Base-by-base conservation (phyloP, 495 filamentous ascomycete genomes). In the Aspergillus wentii region DNA sequence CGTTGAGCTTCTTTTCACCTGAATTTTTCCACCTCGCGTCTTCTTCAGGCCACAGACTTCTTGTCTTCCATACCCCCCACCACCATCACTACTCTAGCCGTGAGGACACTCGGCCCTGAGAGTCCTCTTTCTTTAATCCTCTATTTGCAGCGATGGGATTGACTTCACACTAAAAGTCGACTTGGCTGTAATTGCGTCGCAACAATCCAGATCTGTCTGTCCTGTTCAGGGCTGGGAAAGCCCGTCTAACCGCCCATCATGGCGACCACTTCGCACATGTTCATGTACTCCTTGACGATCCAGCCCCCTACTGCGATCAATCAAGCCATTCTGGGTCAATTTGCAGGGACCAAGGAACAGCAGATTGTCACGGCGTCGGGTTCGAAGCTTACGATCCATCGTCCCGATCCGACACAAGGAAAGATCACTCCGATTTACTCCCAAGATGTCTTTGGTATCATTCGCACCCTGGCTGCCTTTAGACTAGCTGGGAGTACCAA, bases 181-280 rank as follows among this genome's bases (percentile, higher is more conserved):
- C 47, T 47, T 47, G 56, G 46, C 52, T 64, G 57, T 54, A 61
- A 61, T 59, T 49, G 61, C 51, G 35, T 51, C 40, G 48, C 50
- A 47, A 47, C 41, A 39, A 43, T 39, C 44, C 15, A 27, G 40
- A 37, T 43, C 35, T 31, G 40, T 38, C 26, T 25, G 36, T 22
- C 30, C 36, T 34, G 30, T 39, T 40, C 46, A 35, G 44, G 45
- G 44, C 49, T 47, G 33, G 35, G 29, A 19, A 28, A 48, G 43
- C 54, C 38, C 33, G 36, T 28, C 43, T 41, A 46, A 30, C 38
- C 51, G 50, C 55, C 63, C 75, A 85, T 49, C 66, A 99, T 99
- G 92, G 89, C 92, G 59, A 91, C 88, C 43, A 95, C 89, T 29
- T 95, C 89, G 49, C 88, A 86, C 54, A 94, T 95, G 88, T 95